phyloP scores from a whole-genome alignment of 1,139 yeast genomes.

The Geotrichum aggregatum region DNA sequence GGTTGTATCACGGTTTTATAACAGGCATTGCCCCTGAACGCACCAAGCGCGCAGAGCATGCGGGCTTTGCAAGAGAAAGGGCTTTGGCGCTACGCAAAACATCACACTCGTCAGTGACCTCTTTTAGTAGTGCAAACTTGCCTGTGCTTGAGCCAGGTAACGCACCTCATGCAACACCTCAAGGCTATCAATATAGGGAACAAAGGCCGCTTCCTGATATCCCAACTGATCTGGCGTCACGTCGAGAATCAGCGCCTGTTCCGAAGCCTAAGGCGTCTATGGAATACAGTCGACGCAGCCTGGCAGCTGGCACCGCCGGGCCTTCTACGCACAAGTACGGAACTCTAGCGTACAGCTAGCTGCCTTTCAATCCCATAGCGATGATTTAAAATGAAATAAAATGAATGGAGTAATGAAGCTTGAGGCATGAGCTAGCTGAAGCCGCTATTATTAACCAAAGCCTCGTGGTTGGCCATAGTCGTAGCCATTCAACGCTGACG shows the following conservation, averaged over 20 bases:
- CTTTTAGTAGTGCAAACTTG: conserved; percentile 97
- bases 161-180: neutral
- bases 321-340: neutral
- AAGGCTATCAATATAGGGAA: neutral
- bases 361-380: no score
- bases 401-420: no score
- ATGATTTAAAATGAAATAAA: no score
- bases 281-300: neutral
- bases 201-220: conserved; percentile 17
- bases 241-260: conserved; percentile 10
- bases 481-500: no score
- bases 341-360: no score
- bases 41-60: no score
- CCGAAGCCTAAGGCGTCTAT: neutral
- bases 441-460: no score
- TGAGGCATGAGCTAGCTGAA: no score
- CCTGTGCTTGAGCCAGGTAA: conserved; percentile 45
- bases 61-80: neutral
- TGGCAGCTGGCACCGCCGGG: neutral
- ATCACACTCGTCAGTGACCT: conserved; percentile 77
- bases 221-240: conserved; percentile 1
- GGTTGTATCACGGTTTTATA: conserved; percentile 45
- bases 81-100: conserved; percentile 4
- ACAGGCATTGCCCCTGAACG: conserved; percentile 26
- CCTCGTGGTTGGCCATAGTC: no score